Base-by-base conservation (phyloP, 768 basidiomycete species). In the Daedaleopsis nitida region DNA sequence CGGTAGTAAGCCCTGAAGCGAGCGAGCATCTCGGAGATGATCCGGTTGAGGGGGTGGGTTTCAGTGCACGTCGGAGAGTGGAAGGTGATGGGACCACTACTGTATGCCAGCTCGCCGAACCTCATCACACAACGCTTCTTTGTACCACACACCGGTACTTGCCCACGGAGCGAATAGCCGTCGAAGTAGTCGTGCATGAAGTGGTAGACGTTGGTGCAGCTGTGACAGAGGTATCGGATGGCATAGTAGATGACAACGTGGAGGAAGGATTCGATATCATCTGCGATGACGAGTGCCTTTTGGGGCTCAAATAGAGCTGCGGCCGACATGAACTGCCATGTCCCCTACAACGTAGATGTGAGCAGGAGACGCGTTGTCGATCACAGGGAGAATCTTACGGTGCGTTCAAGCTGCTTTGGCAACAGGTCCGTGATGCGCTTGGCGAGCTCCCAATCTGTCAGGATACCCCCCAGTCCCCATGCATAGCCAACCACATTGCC, bases 301-400 rank as follows among this genome's bases (percentile, higher is more conserved):
- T 57, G 19, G 61, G 62, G 14, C 38, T 63, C 45, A 60, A 73
- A 19, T 55, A 64, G 12, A 27, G 65, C 39, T 66, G 68, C 45
- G 50, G 72, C 21, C 23, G 59, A 32, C 27, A 32, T 13, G 43
- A 65, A 23, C 52, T 54, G n/a, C 69, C 66, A 54, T 17, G 65
- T 3, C 6, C 37, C 37, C 17, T 35, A 19, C 8, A 37, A n/a
- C n/a, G n/a, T 37, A 9, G 21, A 37, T 19, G 19, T 5, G 24
- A 49, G 39, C 24, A 21, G 38, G 10, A 58, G 17, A 42, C 13
- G 11, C 17, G 39, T 5, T 3, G 14, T 42, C 11, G 10, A 42
- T 12, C 2, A 2, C 5, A 11, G 39, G 39, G 39, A 42, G 11
- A 17, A 14, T 8, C 51, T 16, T 44, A 56, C 55, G 13, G 55